These are phyloP conservation scores for Coemansia sp. DNA, from an alignment of 192 early-diverging fungal genomes.

Conservation along the genomic window DNA sequence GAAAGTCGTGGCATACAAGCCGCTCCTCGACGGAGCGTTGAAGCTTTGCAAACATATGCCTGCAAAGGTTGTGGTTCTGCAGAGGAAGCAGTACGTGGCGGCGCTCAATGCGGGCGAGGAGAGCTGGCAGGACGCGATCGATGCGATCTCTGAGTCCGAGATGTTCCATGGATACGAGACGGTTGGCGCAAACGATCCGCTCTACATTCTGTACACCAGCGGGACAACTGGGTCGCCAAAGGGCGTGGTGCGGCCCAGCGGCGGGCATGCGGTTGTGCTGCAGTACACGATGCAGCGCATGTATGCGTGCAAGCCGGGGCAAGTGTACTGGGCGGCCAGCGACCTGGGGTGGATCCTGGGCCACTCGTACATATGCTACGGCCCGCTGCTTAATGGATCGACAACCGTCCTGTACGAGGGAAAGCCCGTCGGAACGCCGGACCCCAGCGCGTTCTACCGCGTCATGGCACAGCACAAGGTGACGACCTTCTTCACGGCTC, in stretches of 20 bases:
- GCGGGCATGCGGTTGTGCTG: constrained; percentile 74
- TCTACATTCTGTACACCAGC: constrained; percentile 88
- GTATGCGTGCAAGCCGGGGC: constrained; percentile 71
- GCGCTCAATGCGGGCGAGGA: constrained; percentile 40
- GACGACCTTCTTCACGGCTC: constrained; percentile 77
- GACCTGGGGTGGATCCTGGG: constrained; percentile 92
- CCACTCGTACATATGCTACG: constrained; percentile 81
- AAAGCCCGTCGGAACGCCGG: constrained; percentile 80
- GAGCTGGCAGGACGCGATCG: constrained; percentile 60
- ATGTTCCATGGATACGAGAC: constrained; percentile 58
- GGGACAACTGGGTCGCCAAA: constrained; percentile 92
- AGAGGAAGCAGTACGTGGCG: constrained; percentile 60
- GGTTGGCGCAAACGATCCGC: constrained; percentile 68
- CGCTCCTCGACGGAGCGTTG: constrained; percentile 73
- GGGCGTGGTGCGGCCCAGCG: constrained; percentile 74
- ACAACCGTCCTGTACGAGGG: constrained; percentile 88
- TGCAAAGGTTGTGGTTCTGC: constrained; percentile 64
- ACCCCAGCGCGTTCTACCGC: constrained; percentile 80
- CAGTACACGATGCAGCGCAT: constrained; percentile 72
- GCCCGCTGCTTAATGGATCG: constrained; percentile 74
- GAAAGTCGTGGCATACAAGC: constrained; percentile 75
- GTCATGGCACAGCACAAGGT: constrained; percentile 77
- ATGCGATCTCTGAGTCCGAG: constrained; percentile 40
- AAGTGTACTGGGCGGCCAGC: constrained; percentile 76
- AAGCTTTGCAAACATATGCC: constrained; percentile 53